Evolutionary conservation across 169 alveolate genomes (phyloP), one percentile per base, ranked within the genome.

Genomic region (Babesia bigemina): DNA sequence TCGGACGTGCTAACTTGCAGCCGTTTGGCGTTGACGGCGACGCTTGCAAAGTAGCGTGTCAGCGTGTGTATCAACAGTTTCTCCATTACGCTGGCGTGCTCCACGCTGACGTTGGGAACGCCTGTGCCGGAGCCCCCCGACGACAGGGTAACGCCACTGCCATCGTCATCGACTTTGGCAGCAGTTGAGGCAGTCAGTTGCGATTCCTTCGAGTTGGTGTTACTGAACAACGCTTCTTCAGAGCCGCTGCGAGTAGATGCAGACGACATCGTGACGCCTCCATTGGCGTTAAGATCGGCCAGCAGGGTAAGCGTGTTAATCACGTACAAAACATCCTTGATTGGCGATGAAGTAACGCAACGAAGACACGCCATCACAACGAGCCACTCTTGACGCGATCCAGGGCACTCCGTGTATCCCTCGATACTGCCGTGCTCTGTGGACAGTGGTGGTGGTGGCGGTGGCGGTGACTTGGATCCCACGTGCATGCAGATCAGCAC

Each of bases 31-130:
- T 74, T 74, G 13, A 63, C 48, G 10, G 70, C 70, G 21, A 63
- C 74, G 22, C 70, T 53, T 14, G 84, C 39, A 13, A 74, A 49
- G 70, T 74, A 74, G 12, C 84, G 53, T 12, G 69, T 48, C 56
- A 74, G 13, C 21, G 84, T 69, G 28, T 63, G 74, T 19, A 63
- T 63, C 13, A 74, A 8, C 36, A 74, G 52, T 50, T 63, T 63
- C 24, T 74, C 84, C 29, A 36, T 28, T 17, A 48, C 36, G 13
- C 13, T 63, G 14, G 75, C 3, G 24, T 36, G 47, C 45, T 13
- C 39, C 39, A 4, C 6, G 39, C 39, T 33, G 39, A 4, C 2
- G 39, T 33, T 33, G 39, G 39, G 2, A 4, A 6, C 10, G 39
- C 10, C 39, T 33, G 39, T 33, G 39, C 39, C 39, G 2, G 39